Base-by-base conservation (phyloP, 306 rosid genomes). In the Erythrophleum fordii region DNA sequence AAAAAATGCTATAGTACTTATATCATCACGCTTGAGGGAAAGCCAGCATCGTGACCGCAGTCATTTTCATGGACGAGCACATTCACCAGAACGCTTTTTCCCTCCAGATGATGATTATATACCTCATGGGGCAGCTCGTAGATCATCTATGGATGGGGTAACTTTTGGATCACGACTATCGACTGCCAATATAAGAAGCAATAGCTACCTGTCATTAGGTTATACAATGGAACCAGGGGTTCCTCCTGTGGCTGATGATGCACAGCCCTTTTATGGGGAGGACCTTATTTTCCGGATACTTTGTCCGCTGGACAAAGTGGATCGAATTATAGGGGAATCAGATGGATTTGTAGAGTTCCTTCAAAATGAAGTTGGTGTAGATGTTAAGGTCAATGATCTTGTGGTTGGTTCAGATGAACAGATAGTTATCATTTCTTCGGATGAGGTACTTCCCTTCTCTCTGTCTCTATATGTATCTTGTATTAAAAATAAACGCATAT, bases 1-100 rank as follows among this genome's bases (percentile, higher is more conserved):
- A 17, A 96, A 93, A 87, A 88, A 75, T 81, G 98, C 99, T 75
- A 51, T 93, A 68, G 85, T 72, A 20, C 80, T 86, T 17, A 89
- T 96, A 72, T 91, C 99, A 31, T 83, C 97, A 34, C 94, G 99
- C 75, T 86, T 96, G 84, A 89, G 99, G 93, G 99, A 96, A 93
- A 96, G 99, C 71, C 99, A 96, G 87, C 98, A 96, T 81, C 98
- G 99, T 6, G 98, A 96, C 44, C 96, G 99, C 42, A 67, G 86
- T 83, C 88, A 92, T 80, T 92, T 93, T 76, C 97, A 96, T 75
- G 97, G 91, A 52, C 94, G 98, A 22, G 66, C 23, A 46, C 93
- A 89, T 86, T 96, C 99, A 25, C 98, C 99, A 0, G 99, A 96
- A 76, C 97, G 85, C 22, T 90, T 89, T 85, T 92, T 89, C 73